phyloP scores from a whole-genome alignment of 148 eudicot genomes.

The Rhododendron simsii region DNA sequence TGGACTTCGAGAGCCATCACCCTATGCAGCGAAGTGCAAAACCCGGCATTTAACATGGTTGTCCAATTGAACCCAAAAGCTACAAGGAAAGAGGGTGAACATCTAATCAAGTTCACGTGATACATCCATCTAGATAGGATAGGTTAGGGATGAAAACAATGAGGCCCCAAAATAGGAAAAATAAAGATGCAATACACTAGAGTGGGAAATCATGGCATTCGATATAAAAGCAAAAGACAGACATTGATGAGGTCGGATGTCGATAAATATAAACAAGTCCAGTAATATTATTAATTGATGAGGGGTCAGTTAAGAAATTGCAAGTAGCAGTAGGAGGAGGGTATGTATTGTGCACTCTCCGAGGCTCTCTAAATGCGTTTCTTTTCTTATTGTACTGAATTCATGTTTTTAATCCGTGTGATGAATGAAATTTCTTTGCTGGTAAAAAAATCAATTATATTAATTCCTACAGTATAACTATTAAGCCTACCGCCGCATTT shows the following conservation, averaged over 20 bases:
- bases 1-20: neutral
- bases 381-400: too few species aligned
- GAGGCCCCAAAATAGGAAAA: neutral
- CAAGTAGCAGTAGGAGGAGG: neutral
- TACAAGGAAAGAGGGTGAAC: neutral
- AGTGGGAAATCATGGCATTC: neutral
- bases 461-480: neutral
- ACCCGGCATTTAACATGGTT: neutral
- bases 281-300: neutral
- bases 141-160: neutral
- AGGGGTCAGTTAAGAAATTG: neutral
- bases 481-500: neutral
- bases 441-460: too few species aligned
- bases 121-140: neutral
- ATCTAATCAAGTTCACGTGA: neutral
- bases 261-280: neutral
- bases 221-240: neutral
- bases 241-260: neutral
- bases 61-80: neutral
- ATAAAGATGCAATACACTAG: neutral
- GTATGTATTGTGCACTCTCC: too few species aligned
- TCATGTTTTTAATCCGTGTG: too few species aligned
- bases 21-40: neutral
- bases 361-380: too few species aligned
- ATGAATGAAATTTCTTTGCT: too few species aligned